Percentiles rank a stretch among this genome's conserved stretches.
Evolutionary conservation across 1,284 basidiomycete genomes (phyloP).

Genomic region (Peniophora sp.): DNA sequence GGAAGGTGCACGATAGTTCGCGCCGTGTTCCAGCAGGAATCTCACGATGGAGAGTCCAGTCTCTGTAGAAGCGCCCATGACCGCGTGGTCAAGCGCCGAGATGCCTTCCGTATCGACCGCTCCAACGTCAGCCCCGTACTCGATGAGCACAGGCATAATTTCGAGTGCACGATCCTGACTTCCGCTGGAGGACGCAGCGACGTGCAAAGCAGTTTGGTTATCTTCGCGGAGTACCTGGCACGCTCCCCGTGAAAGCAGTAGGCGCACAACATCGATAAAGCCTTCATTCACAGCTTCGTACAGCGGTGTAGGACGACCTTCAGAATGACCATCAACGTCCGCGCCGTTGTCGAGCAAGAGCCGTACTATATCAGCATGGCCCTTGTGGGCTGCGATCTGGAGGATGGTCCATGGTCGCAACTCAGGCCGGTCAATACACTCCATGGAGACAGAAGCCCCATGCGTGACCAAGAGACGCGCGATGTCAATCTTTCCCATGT

Average conservation of each 20-base stretch:
- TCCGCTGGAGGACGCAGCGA: background rate
- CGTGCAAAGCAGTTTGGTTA: background rate
- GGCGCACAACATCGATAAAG: background rate
- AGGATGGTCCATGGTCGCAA: background rate
- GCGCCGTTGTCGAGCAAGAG: background rate
- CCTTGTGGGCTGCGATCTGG: background rate
- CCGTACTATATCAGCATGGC: background rate
- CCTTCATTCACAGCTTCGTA: background rate
- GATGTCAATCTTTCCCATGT: background rate
- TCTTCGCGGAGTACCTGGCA: background rate
- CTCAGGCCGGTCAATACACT: background rate
- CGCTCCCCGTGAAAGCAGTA: conserved; percentile 7
- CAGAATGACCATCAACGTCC: background rate
- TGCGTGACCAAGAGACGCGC: background rate
- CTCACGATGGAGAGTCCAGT: background rate
- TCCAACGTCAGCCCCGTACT: background rate
- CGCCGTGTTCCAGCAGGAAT: background rate
- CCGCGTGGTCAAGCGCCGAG: background rate
- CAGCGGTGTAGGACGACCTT: background rate
- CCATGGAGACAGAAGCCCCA: background rate
- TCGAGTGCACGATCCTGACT: background rate
- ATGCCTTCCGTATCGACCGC: background rate
- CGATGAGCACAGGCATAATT: background rate
- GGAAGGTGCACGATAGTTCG: background rate
- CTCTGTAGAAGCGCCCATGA: background rate